phyloP scores from a whole-genome alignment of 305 asterid genomes.

The Coffea humblotiana region DNA sequence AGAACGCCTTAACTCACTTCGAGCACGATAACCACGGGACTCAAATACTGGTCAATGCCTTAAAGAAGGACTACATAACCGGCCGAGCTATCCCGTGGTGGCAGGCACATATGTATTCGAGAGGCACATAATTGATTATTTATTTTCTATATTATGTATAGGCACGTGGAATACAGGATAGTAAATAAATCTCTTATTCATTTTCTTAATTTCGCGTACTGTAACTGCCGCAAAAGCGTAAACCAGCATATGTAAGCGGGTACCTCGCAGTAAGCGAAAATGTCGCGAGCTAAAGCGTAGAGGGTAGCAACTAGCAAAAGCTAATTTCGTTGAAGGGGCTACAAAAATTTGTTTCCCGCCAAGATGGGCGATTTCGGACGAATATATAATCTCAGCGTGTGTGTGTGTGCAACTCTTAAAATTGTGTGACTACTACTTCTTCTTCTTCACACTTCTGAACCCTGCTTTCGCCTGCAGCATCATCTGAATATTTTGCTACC shows the following conservation, averaged over 20 bases:
- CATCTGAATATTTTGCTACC: background rate
- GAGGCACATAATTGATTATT: no score
- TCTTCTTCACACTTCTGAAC: background rate
- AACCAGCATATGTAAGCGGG: background rate
- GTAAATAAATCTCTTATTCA: no score
- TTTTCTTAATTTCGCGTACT: no score
- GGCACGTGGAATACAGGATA: no score
- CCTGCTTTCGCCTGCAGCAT: background rate
- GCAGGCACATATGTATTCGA: no score
- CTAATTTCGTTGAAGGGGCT: background rate
- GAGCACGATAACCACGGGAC: no score
- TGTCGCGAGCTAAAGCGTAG: background rate
- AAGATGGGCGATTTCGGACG: background rate
- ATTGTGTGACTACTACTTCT: background rate
- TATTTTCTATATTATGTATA: no score
- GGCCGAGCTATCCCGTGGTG: no score
- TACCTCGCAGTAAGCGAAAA: background rate
- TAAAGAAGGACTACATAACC: no score
- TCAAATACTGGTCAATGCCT: no score
- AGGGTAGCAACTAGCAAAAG: background rate
- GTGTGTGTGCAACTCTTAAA: background rate
- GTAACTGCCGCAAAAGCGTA: no score
- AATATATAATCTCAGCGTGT: background rate
- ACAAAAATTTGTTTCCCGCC: slow-evolving; percentile 15
- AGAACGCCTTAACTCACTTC: no score